Base-by-base conservation (phyloP, 2,329 filamentous ascomycete genomes). In the Pseudovirgaria hyperparasitica region DNA sequence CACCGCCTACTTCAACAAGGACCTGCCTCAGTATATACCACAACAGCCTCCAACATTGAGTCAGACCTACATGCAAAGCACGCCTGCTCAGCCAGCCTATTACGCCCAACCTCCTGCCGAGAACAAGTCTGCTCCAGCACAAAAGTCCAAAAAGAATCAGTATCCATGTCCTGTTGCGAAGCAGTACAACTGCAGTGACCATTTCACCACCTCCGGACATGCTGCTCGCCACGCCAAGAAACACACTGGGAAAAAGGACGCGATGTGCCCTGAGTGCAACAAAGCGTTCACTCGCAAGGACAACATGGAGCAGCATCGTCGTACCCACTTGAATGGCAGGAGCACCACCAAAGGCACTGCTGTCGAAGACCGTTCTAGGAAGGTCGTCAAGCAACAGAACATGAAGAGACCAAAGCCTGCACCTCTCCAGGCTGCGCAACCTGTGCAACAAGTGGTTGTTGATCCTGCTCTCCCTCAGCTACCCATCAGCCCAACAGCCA, bases 261-360 rank as follows among this genome's bases (percentile, higher is more conserved):
- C 82, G 13, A 70, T 73, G 17, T 80, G 67, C 43, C 58, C 65
- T 0, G 76, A 76, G 33, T 86, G 80, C 60, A 69, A 72, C 52
- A 84, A 84, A 58, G 80, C 78, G 44, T 86, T 86, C 42, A 84
- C 78, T 8, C 76, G 80, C 37, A 75, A 77, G 41, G 80, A 86
- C 62, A 86, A 86, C 61, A 86, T 86, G 80, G 82, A 84, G 63
- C 80, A 85, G 56, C 80, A 86, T 44, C 66, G 82, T 16, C 71
- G 81, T 42, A 85, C 79, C 1, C 80, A 86, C 50, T 76, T 70
- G 36, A 63, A 55, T 34, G 62, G 60, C 4, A 59, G 62, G 27
- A 58, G 54, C 25, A 46, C 54, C 2, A 32, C 39, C 14, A 55
- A 55, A 30, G 35, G 34, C 23, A 36, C 25, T 16, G 34, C 14